These are phyloP conservation scores for Cynara cardunculus DNA, from an alignment of 129 eudicot species.

Conservation along the genomic window DNA sequence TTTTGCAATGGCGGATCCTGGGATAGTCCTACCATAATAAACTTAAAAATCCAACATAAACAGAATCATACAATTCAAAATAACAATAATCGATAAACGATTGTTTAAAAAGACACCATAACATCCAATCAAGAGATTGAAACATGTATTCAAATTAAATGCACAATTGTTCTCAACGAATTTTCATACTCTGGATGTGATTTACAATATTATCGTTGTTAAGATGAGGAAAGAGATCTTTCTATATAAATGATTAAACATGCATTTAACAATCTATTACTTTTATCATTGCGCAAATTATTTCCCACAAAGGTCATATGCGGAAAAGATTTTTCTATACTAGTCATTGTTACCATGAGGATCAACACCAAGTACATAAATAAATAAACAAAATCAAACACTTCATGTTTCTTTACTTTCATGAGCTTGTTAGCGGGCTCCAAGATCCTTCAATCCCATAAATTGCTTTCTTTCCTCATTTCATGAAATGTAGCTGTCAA, in stretches of 20 bases:
- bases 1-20: background rate
- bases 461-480: constrained; percentile 6
- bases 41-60: background rate
- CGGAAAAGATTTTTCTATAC: background rate
- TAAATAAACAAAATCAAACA: constrained; percentile 8
- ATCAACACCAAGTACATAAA: constrained; percentile 10
- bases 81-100: background rate
- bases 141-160: background rate
- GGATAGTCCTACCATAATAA: background rate
- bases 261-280: constrained; percentile 4
- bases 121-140: background rate
- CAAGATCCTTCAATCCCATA: constrained; percentile 8
- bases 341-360: background rate
- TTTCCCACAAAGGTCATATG: background rate
- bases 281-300: background rate
- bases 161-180: background rate
- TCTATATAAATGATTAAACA: constrained; percentile 12
- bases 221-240: background rate
- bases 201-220: background rate
- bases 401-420: constrained; percentile 4
- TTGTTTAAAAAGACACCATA: background rate
- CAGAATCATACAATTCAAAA: background rate
- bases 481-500: background rate
- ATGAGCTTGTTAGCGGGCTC: constrained; percentile 14
- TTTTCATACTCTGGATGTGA: background rate